These are phyloP conservation scores for Grigorovia transvaalensis DNA, from an alignment of 805 yeast genomes.

Conservation along the genomic window DNA sequence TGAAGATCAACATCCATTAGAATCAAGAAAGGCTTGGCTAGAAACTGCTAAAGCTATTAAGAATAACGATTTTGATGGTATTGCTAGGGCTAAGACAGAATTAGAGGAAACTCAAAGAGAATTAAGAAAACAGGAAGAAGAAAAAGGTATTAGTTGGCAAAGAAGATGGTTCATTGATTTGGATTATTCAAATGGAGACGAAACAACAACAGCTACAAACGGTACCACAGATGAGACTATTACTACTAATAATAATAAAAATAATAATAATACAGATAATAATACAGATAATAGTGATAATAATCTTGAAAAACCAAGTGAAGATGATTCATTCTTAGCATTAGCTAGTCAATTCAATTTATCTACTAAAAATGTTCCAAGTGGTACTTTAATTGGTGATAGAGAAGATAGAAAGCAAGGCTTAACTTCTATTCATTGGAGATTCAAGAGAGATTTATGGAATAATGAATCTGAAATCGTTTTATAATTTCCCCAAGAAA, in stretches of 20 bases:
- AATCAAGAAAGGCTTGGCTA: conserved; percentile 86
- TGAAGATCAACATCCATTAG: conserved; percentile 71
- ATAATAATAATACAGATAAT: conserved; percentile 20
- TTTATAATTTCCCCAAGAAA: conserved; percentile 13
- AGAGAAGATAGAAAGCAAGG: conserved; percentile 43
- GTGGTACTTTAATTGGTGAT: conserved; percentile 50
- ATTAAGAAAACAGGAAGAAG: conserved; percentile 63
- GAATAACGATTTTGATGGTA: conserved; percentile 63
- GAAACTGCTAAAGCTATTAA: conserved; percentile 83
- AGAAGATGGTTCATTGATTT: conserved; percentile 70
- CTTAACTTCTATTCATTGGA: conserved; percentile 53
- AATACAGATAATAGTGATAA: conserved; percentile 14
- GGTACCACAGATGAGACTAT: conserved; percentile 5
- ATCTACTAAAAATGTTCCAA: conserved; percentile 55
- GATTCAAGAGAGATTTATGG: conserved; percentile 50
- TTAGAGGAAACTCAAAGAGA: conserved; percentile 86
- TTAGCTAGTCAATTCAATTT: conserved; percentile 43
- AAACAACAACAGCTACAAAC: conserved; percentile 13
- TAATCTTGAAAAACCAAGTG: conserved; percentile 18
- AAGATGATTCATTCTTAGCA: conserved; percentile 32
- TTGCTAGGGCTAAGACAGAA: conserved; percentile 63
- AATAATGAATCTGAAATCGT: conserved; percentile 50
- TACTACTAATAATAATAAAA: conserved; percentile 2
- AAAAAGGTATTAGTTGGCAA: conserved; percentile 58
- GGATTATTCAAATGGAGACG: conserved; percentile 29